A percentile compares a stretch with the other conserved stretches of the same genome.
These are phyloP conservation scores for Camellia sinensis DNA, from an alignment of 148 eudicot species.

Conservation along the genomic window DNA sequence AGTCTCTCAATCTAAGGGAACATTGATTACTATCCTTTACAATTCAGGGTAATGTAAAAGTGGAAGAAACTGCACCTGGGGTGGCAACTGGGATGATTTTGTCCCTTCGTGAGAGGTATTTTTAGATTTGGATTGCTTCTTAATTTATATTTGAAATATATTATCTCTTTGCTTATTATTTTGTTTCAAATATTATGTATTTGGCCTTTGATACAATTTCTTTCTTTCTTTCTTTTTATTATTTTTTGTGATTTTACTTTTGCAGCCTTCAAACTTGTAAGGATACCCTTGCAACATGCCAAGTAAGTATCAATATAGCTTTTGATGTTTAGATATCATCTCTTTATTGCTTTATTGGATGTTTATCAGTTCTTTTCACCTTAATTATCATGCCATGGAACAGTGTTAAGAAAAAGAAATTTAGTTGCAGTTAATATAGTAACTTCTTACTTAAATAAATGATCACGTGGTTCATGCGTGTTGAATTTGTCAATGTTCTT, in stretches of 20 bases:
- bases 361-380: neutral
- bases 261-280: conserved; percentile 83
- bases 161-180: neutral
- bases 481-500: neutral
- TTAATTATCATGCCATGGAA: neutral
- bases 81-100: conserved; percentile 96
- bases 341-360: neutral
- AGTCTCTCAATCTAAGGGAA: neutral
- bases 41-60: conserved; percentile 49
- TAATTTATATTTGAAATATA: neutral
- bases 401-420: neutral
- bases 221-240: neutral
- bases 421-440: neutral
- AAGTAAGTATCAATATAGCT: conserved; percentile 45
- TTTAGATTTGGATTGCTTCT: conserved; percentile 1
- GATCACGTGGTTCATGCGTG: neutral
- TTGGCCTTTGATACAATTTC: neutral
- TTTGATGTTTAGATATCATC: neutral
- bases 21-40: neutral
- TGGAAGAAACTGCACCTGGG: conserved; percentile 96
- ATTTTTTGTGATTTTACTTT: conserved; percentile 12
- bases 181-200: neutral
- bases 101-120: conserved; percentile 91
- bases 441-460: neutral
- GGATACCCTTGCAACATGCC: conserved; percentile 70